A percentile compares a stretch with the other conserved stretches of the same genome.
Evolutionary conservation across 768 basidiomycete species (phyloP).

Genomic region (Galerina marginata): DNA sequence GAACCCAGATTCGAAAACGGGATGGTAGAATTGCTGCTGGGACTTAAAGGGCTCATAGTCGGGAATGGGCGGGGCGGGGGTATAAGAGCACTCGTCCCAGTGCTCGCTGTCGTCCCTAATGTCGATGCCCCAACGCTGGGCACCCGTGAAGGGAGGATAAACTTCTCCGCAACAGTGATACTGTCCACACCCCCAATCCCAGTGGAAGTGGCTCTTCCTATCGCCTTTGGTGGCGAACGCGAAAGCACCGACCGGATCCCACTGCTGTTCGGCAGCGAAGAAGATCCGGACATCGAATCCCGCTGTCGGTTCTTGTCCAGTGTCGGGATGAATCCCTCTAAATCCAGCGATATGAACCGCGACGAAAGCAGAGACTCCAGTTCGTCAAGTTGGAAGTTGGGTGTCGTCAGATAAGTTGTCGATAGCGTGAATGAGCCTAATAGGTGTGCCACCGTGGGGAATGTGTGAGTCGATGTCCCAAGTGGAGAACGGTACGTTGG

Average conservation of each 20-base stretch:
- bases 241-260: constrained; percentile 24
- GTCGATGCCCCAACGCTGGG: constrained; percentile 22
- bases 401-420: constrained; percentile 66
- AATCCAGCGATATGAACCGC: constrained; percentile 69
- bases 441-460: constrained; percentile 73
- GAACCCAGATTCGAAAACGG: constrained; percentile 14
- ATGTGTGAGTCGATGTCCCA: constrained; percentile 58
- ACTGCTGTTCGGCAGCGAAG: constrained; percentile 27
- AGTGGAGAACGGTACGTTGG: constrained; percentile 33
- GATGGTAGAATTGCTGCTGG: constrained; percentile 13
- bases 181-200: constrained; percentile 19
- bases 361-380: constrained; percentile 78
- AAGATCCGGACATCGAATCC: constrained; percentile 52
- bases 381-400: constrained; percentile 77
- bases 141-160: constrained; percentile 37
- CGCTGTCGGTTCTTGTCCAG: constrained; percentile 67
- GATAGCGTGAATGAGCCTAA: constrained; percentile 66
- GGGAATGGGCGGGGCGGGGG: constrained; percentile 36
- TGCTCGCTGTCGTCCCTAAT: constrained; percentile 28
- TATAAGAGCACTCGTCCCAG: constrained; percentile 32
- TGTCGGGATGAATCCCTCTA: constrained; percentile 76
- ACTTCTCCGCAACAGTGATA: constrained; percentile 38
- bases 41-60: constrained; percentile 17
- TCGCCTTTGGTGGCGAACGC: constrained; percentile 27
- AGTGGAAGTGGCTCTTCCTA: constrained; percentile 23